phyloP scores from a whole-genome alignment of 2,329 filamentous ascomycete genomes.

The Gaeumannomyces tritici region DNA sequence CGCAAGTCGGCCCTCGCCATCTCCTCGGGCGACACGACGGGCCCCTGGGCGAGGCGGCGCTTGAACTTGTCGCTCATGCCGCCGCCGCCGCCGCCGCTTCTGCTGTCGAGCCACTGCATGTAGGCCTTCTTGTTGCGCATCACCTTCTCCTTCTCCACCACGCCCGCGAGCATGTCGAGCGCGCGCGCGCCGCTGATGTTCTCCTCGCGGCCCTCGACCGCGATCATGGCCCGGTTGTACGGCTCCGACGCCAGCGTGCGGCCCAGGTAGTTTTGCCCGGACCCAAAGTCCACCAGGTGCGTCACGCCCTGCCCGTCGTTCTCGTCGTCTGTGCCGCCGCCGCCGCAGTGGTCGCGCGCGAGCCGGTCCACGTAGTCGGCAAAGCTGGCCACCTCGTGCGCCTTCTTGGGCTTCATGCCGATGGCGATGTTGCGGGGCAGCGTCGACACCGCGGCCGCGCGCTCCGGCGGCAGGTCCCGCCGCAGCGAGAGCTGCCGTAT shows the following conservation, averaged over 20 bases:
- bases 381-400: slow-evolving; percentile 87
- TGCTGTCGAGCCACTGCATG: slow-evolving; percentile 38
- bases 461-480: slow-evolving; percentile 42
- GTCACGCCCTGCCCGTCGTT: too few relatives aligned
- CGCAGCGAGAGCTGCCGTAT: slow-evolving; percentile 61
- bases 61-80: slow-evolving; percentile 30
- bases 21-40: slow-evolving; percentile 15
- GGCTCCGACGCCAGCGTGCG: slow-evolving; percentile 75
- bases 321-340: slow-evolving; percentile 12
- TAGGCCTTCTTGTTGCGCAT: slow-evolving; percentile 79
- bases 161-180: slow-evolving; percentile 73
- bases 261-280: slow-evolving; percentile 92
- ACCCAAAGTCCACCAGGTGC: slow-evolving; percentile 92
- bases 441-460: neutral
- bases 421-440: slow-evolving; percentile 65
- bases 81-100: slow-evolving; percentile 19
- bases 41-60: slow-evolving; percentile 22
- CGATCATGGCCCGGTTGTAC: slow-evolving; percentile 79
- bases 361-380: slow-evolving; percentile 68
- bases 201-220: slow-evolving; percentile 77
- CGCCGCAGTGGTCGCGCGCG: slow-evolving; percentile 41
- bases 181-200: slow-evolving; percentile 80
- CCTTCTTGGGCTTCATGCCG: slow-evolving; percentile 94
- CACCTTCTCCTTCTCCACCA: slow-evolving; percentile 63
- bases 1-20: slow-evolving; percentile 35